Evolutionary conservation across 495 filamentous ascomycete genomes (phyloP).

Genomic region (Aspergillus affinis): DNA sequence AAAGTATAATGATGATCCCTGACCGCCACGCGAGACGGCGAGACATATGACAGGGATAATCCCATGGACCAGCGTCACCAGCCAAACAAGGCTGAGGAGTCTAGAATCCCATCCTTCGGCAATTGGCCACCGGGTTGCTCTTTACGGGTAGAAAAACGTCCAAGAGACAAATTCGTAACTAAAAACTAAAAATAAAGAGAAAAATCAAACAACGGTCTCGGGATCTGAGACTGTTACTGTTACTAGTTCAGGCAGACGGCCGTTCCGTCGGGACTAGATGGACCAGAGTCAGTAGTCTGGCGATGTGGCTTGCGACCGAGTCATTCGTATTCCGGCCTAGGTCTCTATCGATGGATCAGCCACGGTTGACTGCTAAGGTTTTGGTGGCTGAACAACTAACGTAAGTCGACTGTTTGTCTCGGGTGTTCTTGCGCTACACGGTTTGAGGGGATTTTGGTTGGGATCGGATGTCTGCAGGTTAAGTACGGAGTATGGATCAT

Average conservation of each 20-base stretch:
- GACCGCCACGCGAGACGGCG: conserved; percentile 31
- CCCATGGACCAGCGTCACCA: neutral
- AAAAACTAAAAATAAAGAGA: conserved; percentile 4
- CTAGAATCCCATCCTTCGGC: neutral
- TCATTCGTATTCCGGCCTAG: conserved; percentile 8
- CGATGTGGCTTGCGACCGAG: conserved; percentile 14
- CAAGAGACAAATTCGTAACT: conserved; percentile 1
- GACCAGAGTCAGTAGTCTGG: conserved; percentile 9
- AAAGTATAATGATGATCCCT: conserved; percentile 26
- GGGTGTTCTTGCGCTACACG: too few species aligned
- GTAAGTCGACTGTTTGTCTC: neutral
- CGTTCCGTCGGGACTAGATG: neutral
- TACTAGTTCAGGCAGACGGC: neutral
- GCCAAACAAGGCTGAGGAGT: conserved; percentile 12
- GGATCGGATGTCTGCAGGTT: too few species aligned
- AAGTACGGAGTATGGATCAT: too few species aligned
- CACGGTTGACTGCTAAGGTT: too few species aligned
- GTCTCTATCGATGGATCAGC: neutral
- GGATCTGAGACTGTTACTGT: neutral
- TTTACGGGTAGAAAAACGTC: neutral
- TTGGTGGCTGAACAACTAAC: neutral
- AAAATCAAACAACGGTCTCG: neutral
- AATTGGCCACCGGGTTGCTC: too few species aligned
- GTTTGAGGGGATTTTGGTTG: too few species aligned
- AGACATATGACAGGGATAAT: conserved; percentile 19